Evolutionary conservation across 1,284 basidiomycete genomes (phyloP).

Genomic region (Neolentinus lepideus): DNA sequence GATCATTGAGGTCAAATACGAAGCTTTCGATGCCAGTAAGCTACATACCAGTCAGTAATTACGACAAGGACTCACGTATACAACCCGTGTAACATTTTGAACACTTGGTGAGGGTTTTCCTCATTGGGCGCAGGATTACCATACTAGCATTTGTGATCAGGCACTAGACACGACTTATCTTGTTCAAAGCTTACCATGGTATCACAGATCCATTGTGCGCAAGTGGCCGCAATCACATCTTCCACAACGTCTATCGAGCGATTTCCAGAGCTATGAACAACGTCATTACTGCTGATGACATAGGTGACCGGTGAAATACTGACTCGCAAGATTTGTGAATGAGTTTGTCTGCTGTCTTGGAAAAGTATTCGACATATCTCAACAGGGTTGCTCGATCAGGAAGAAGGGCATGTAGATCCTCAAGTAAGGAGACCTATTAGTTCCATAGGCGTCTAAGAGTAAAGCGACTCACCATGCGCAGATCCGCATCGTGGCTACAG

Average conservation of each 20-base stretch:
- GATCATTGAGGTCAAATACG: not conserved
- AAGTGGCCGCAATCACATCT: constrained; percentile 2
- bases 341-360: not conserved
- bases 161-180: not conserved
- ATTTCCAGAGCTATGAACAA: too few relatives aligned
- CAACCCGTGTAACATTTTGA: not conserved
- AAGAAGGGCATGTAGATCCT: constrained; percentile 1
- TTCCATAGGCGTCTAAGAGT: not conserved
- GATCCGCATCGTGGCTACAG: not conserved
- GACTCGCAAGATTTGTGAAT: not conserved
- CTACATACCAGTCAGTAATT: too few relatives aligned
- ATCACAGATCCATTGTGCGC: constrained; percentile 1
- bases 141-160: not conserved
- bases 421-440: not conserved
- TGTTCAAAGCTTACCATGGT: constrained; percentile 2
- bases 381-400: not conserved
- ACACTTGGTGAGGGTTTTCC: not conserved
- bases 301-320: too few relatives aligned
- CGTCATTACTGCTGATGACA: too few relatives aligned
- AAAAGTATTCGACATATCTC: not conserved
- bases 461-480: not conserved
- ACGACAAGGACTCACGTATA: not conserved
- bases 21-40: not conserved
- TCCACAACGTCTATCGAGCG: not conserved
- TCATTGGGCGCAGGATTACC: not conserved